Conservation (phyloP, 345 rosid species). For the Populus alba region DNA sequence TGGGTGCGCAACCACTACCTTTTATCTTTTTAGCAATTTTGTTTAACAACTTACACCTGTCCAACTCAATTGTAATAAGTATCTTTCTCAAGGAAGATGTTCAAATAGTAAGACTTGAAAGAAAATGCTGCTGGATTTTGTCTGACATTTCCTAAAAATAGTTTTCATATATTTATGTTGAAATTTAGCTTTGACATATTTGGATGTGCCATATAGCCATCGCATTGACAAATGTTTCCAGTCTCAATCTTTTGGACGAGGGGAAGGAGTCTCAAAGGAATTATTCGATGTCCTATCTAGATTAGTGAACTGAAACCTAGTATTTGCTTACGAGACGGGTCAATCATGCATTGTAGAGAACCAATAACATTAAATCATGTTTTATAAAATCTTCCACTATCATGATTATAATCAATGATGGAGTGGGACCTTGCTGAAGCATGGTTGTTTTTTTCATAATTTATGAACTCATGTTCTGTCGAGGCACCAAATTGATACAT, state of each 20-base stretch:
- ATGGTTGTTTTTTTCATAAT: background rate
- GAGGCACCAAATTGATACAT: background rate
- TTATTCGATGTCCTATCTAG: background rate
- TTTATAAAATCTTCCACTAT: too few species aligned
- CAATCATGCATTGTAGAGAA: too few species aligned
- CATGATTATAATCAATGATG: too few species aligned
- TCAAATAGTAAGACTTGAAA: background rate
- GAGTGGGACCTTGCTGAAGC: too few species aligned
- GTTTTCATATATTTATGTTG: too few species aligned
- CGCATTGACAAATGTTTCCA: background rate
- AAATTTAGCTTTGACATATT: too few species aligned
- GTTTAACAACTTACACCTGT: background rate
- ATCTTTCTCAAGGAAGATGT: background rate
- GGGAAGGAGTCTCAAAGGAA: background rate
- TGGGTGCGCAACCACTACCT: conserved; percentile 7
- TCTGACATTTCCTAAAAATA: background rate
- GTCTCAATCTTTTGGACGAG: background rate
- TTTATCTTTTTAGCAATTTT: background rate
- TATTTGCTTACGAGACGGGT: too few species aligned
- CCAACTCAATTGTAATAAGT: background rate
- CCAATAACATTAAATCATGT: too few species aligned
- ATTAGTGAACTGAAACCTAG: background rate
- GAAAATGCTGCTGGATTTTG: background rate
- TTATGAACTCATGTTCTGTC: too few species aligned
- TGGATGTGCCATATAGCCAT: background rate